These are phyloP conservation scores for Nannochloris sp. DNA, from an alignment of 139 green algal genomes.

Conservation along the genomic window DNA sequence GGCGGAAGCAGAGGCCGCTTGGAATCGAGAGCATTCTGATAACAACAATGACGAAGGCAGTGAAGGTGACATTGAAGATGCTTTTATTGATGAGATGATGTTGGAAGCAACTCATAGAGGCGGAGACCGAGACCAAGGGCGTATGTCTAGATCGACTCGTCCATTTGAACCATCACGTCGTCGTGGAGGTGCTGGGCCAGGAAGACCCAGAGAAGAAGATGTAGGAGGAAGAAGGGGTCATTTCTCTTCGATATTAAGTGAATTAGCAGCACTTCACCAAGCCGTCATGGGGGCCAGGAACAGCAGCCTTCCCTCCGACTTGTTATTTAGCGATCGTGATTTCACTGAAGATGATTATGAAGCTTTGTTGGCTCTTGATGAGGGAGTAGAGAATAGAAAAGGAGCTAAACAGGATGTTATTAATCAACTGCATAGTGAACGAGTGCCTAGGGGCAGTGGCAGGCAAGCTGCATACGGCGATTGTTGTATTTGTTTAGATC, in stretches of 20 bases:
- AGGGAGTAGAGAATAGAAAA: constrained; percentile 52
- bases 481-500: constrained; percentile 30
- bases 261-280: constrained; percentile 19
- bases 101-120: too few species aligned
- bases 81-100: too few species aligned
- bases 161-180: too few species aligned
- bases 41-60: too few species aligned
- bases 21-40: too few species aligned
- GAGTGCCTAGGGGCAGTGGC: neutral
- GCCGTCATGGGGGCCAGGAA: constrained; percentile 28
- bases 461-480: neutral
- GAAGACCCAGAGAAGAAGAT: too few species aligned
- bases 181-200: too few species aligned
- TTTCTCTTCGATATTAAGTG: neutral
- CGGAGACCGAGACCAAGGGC: too few species aligned
- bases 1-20: too few species aligned
- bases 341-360: constrained; percentile 52
- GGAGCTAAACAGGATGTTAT: constrained; percentile 31
- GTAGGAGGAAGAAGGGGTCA: too few species aligned
- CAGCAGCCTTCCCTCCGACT: constrained; percentile 30
- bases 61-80: too few species aligned
- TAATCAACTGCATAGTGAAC: constrained; percentile 25
- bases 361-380: constrained; percentile 52
- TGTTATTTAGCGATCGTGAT: constrained; percentile 52
- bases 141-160: too few species aligned